Evolutionary conservation across 192 early-diverging fungal genomes (phyloP).

Genomic region (Entomortierella lignicola): DNA sequence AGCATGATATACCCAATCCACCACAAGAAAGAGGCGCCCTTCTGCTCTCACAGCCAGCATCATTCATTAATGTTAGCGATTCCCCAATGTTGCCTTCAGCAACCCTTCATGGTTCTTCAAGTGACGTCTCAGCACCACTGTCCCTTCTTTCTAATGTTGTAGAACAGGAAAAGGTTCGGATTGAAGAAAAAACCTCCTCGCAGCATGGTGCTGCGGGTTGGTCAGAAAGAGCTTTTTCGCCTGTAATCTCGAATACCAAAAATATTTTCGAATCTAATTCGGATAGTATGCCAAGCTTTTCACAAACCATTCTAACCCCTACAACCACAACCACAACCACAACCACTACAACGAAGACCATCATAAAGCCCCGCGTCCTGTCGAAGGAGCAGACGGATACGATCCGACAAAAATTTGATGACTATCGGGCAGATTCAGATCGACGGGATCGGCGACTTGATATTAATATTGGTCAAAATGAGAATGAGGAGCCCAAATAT

Average conservation of each 20-base stretch:
- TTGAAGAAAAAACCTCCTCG: constrained; percentile 37
- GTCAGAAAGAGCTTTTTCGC: constrained; percentile 46
- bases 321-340: background rate
- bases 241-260: constrained; percentile 16
- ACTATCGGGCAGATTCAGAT: constrained; percentile 31
- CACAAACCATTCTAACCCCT: constrained; percentile 2
- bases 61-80: constrained; percentile 31
- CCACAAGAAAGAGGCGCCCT: constrained; percentile 5
- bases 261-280: background rate
- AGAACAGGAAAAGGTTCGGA: constrained; percentile 44
- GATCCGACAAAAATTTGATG: constrained; percentile 37
- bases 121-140: constrained; percentile 4
- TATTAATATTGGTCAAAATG: background rate
- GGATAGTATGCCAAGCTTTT: background rate
- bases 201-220: constrained; percentile 42
- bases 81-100: constrained; percentile 26
- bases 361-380: background rate
- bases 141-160: constrained; percentile 43
- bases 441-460: constrained; percentile 9
- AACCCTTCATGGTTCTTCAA: background rate
- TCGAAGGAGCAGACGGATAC: constrained; percentile 22
- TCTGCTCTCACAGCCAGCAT: constrained; percentile 34
- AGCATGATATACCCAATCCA: constrained; percentile 1
- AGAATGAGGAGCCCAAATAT: background rate
- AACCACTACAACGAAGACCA: background rate